A percentile compares a stretch with the other conserved stretches of the same genome.
Evolutionary conservation across 768 basidiomycete species (phyloP).

Genomic region (Xerocomellus dryophilus): DNA sequence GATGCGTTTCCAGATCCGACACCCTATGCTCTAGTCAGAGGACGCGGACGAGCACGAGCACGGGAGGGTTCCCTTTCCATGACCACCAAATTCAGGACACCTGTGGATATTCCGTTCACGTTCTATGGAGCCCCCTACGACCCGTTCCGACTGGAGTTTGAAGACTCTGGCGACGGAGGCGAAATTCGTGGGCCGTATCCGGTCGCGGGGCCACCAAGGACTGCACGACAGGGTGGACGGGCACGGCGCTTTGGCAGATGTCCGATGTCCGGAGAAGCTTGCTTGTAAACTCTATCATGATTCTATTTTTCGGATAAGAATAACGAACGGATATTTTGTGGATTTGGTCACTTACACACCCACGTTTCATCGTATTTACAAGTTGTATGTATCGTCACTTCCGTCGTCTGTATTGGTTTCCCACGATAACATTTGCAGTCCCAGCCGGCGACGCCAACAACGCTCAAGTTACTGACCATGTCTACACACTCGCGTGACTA

Average conservation of each 20-base stretch:
- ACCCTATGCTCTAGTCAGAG: neutral
- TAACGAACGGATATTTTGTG: neutral
- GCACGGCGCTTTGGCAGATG: conserved; percentile 17
- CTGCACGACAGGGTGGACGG: conserved; percentile 1
- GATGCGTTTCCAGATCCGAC: conserved; percentile 26
- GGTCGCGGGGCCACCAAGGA: conserved; percentile 3
- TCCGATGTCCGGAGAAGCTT: conserved; percentile 8
- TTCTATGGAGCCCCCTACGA: conserved; percentile 17
- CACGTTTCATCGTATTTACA: neutral
- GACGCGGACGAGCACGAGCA: neutral
- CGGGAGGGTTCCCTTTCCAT: neutral
- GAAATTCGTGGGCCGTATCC: conserved; percentile 9
- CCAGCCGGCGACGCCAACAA: neutral
- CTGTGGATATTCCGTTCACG: neutral
- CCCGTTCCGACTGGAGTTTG: conserved; percentile 20
- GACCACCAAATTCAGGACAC: neutral
- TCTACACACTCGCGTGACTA: conserved; percentile 15
- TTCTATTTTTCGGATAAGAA: neutral
- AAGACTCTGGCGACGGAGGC: neutral
- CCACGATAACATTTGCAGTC: conserved; percentile 8
- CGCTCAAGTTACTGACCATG: conserved; percentile 14
- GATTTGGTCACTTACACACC: neutral
- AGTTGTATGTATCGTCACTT: neutral
- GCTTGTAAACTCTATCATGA: conserved; percentile 2
- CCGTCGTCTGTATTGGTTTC: conserved; percentile 14